Conservation (phyloP, 179 eudicot species). For the Amaranthus tricolor region DNA sequence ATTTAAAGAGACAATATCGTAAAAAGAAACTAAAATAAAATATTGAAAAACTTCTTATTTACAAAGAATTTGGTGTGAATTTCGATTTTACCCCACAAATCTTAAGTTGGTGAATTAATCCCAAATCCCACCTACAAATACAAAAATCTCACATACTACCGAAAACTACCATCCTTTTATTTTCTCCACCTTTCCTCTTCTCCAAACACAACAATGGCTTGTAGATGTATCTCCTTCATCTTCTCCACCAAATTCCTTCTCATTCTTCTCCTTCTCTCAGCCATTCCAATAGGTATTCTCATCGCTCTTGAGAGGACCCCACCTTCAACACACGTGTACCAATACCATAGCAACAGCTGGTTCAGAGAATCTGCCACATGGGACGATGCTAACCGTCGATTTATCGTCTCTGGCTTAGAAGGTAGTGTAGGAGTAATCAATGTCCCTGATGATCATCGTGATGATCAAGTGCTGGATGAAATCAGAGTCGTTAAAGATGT, state of each 20-base stretch:
- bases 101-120: background rate
- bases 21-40: too few species aligned
- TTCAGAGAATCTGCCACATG: slow-evolving; percentile 70
- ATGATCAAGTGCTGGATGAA: slow-evolving; percentile 37
- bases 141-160: background rate
- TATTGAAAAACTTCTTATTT: background rate
- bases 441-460: slow-evolving; percentile 24
- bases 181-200: background rate
- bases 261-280: slow-evolving; percentile 53
- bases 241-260: slow-evolving; percentile 51
- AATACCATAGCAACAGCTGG: slow-evolving; percentile 67
- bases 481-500: slow-evolving; percentile 41
- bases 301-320: slow-evolving; percentile 52
- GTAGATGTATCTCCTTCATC: slow-evolving; percentile 16
- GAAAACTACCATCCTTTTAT: background rate
- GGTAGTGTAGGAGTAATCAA: slow-evolving; percentile 68
- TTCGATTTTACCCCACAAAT: background rate
- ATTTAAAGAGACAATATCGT: too few species aligned
- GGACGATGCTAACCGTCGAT: slow-evolving; percentile 65
- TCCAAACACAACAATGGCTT: slow-evolving; percentile 6
- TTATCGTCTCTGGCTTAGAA: slow-evolving; percentile 70
- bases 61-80: background rate
- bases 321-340: slow-evolving; percentile 51
- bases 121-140: background rate
- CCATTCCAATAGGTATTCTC: slow-evolving; percentile 63